Percentiles rank a stretch among this genome's conserved stretches.
Conservation (phyloP, 768 basidiomycete genomes). For the Mrakia frigida region DNA sequence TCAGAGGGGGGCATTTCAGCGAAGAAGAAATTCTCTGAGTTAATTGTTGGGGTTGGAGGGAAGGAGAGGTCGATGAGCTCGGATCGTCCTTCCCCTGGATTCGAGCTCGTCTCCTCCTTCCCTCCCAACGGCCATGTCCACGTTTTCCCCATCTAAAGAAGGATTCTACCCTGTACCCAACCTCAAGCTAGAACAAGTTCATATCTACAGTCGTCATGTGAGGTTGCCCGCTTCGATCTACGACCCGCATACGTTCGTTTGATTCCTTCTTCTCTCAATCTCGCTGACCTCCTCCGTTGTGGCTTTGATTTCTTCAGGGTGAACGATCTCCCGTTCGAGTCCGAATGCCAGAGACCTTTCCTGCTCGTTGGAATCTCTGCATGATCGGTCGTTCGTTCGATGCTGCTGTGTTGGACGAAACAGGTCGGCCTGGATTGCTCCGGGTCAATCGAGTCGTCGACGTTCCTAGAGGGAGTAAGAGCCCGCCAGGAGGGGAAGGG, state of each 20-base stretch:
- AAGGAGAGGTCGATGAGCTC: not conserved
- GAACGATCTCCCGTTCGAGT: constrained; percentile 67
- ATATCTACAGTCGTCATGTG: constrained; percentile 73
- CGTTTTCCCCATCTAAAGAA: not conserved
- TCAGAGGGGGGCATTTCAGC: too few species aligned
- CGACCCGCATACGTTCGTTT: not conserved
- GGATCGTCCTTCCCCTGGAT: not conserved
- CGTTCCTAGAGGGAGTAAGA: constrained; percentile 11
- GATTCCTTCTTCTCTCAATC: not conserved
- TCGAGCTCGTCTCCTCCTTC: not conserved
- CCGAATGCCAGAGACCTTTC: constrained; percentile 29
- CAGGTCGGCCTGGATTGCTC: constrained; percentile 44
- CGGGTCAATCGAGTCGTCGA: constrained; percentile 41
- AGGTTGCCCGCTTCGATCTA: constrained; percentile 35
- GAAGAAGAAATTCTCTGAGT: too few species aligned
- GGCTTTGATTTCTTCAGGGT: constrained; percentile 50
- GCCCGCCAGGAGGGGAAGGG: constrained; percentile 50
- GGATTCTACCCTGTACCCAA: constrained; percentile 14
- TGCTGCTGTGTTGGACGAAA: constrained; percentile 35
- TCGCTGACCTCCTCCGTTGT: constrained; percentile 7
- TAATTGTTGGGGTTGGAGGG: too few species aligned
- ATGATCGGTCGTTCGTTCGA: constrained; percentile 36
- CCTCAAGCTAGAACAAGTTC: constrained; percentile 47
- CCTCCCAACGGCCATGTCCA: not conserved
- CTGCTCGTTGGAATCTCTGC: constrained; percentile 52